Conservation (phyloP, 2,329 filamentous ascomycete genomes). For the Thelonectria discophora region DNA sequence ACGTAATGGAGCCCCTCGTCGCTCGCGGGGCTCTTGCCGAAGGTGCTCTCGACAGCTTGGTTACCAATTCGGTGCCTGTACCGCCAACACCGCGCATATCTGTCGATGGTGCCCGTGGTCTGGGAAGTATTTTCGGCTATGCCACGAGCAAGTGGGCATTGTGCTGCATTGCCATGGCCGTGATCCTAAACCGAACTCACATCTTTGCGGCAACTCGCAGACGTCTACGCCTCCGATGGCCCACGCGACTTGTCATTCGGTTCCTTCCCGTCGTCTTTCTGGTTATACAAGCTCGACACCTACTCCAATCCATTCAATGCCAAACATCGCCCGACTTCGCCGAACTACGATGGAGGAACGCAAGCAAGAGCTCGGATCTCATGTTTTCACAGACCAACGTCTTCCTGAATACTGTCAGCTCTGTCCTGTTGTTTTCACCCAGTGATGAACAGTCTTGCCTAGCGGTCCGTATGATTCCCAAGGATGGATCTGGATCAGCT, state of each 20-base stretch:
- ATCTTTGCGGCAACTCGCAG: conserved; percentile 92
- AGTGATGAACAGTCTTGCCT: conserved; percentile 78
- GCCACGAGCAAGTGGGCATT: conserved; percentile 92
- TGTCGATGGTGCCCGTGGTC: conserved; percentile 69
- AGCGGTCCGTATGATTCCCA: conserved; percentile 74
- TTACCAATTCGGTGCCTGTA: conserved; percentile 26
- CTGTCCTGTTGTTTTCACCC: conserved; percentile 75
- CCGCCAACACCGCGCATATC: conserved; percentile 57
- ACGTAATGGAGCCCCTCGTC: conserved; percentile 44
- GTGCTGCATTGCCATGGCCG: conserved; percentile 83
- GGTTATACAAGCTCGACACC: conserved; percentile 69
- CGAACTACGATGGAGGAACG: conserved; percentile 73
- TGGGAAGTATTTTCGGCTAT: conserved; percentile 90
- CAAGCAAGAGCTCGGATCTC: conserved; percentile 70
- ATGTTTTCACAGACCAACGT: conserved; percentile 76
- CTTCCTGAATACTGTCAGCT: conserved; percentile 77
- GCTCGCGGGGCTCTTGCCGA: conserved; percentile 21
- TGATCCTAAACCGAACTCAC: conserved; percentile 88
- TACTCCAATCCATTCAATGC: conserved; percentile 89
- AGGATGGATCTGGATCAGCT: conserved; percentile 58
- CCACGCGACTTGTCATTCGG: conserved; percentile 74
- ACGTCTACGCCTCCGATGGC: conserved; percentile 78
- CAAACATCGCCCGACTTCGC: conserved; percentile 83
- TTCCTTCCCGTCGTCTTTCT: conserved; percentile 76
- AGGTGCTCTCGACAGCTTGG: conserved; percentile 24